Base-by-base conservation (phyloP, 352 stramenopile species). In the Pythium vanterpoolii region DNA sequence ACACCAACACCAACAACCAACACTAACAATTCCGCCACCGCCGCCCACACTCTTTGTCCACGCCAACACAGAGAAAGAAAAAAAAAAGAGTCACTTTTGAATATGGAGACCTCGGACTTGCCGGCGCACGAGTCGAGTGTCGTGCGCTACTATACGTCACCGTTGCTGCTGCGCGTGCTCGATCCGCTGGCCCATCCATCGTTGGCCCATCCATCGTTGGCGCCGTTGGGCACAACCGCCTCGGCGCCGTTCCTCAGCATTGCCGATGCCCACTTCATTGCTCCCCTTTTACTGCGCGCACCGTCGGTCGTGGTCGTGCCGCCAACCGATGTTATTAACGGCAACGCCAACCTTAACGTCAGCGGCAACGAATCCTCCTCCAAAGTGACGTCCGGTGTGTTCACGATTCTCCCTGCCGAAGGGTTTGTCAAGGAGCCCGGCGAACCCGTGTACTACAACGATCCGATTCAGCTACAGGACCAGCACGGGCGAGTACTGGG, bases 361-460 rank as follows among this genome's bases (percentile, higher is more conserved):
- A 13, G 4, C 13, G 13, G 18, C 38, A 11, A 38, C 30, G 16
- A 46, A 58, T 5, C n/a, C 56, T 0, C 5, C 34, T 1, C 31
- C 18, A 28, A 64, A 11, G 16, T 65, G 19, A 58, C 36, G 40
- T 53, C 56, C n/a, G 71, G 56, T 18, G 56, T 78, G 23, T 74
- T 78, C 56, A 76, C 66, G 18, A 34, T 75, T 39, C 55, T 76
- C 10, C 71, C 71, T 2, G 68, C 71, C 23, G 68, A 74, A 36
- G 71, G 71, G 2, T 79, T 79, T 21, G 71, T 67, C 11, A 79
- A 79, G 43, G 61, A 72, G 19, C 58, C 49, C 3, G 68, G 60
- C 3, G 68, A 79, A 39, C 71, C 71, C 1, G 71, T 79, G 55
- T 75, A 64, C 56, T 79, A 76, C 48, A 72, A 72, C 44, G 71